These are phyloP conservation scores for Byssothecium circinans DNA, from an alignment of 2,329 filamentous ascomycete genomes.

Conservation along the genomic window DNA sequence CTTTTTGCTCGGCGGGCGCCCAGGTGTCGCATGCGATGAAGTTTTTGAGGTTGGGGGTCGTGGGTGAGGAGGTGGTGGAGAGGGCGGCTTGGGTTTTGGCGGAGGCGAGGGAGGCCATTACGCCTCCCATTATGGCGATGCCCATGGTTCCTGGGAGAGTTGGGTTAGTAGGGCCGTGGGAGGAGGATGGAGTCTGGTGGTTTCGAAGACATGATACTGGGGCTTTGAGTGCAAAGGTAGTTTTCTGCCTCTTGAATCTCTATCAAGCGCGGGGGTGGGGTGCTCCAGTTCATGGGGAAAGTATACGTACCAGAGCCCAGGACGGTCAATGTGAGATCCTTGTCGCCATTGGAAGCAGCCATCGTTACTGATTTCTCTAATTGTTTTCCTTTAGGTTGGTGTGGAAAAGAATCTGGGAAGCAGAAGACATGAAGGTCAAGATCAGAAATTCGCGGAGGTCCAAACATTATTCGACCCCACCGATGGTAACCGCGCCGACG, in stretches of 20 bases:
- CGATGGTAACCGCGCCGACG: neutral
- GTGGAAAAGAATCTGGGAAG: slow-evolving; percentile 6
- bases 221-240: neutral
- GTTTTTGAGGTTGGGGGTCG: slow-evolving; percentile 58
- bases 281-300: neutral
- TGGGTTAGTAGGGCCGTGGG: slow-evolving; percentile 3
- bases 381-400: no score
- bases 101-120: slow-evolving; percentile 69
- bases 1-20: slow-evolving; percentile 67
- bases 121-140: slow-evolving; percentile 78
- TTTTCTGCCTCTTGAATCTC: neutral
- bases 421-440: no score
- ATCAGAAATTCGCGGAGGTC: no score
- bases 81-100: slow-evolving; percentile 41
- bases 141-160: slow-evolving; percentile 73
- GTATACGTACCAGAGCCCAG: slow-evolving; percentile 75
- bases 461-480: neutral
- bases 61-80: slow-evolving; percentile 45
- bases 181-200: no score
- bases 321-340: slow-evolving; percentile 70
- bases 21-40: slow-evolving; percentile 83
- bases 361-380: no score
- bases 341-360: slow-evolving; percentile 33
- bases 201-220: no score
- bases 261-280: neutral